These are phyloP conservation scores for Cladosporium velox DNA, from an alignment of 2,329 filamentous ascomycete genomes.

Conservation along the genomic window DNA sequence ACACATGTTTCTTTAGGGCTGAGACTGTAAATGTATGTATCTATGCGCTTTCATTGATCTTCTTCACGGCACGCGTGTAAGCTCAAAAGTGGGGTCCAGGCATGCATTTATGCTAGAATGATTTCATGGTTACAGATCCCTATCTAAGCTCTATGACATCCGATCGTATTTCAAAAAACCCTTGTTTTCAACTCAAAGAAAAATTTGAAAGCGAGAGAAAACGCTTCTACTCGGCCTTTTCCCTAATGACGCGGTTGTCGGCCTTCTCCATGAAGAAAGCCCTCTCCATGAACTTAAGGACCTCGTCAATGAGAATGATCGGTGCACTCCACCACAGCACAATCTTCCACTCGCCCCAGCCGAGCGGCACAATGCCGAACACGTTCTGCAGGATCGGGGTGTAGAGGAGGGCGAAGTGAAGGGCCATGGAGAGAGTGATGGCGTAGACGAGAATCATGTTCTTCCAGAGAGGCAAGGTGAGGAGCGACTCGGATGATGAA, in stretches of 20 bases:
- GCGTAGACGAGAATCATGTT: slow-evolving; percentile 99
- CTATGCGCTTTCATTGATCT: neutral
- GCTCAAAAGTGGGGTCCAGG: neutral
- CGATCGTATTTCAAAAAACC: neutral
- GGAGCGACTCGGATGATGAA: slow-evolving; percentile 88
- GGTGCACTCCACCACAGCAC: slow-evolving; percentile 85
- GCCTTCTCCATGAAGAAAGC: slow-evolving; percentile 39
- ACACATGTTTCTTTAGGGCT: neutral
- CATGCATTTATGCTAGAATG: neutral
- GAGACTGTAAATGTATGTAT: neutral
- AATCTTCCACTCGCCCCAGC: slow-evolving; percentile 87
- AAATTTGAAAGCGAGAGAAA: neutral
- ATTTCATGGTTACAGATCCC: neutral
- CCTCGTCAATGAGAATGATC: slow-evolving; percentile 90
- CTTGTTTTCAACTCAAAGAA: neutral
- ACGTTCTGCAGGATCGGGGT: slow-evolving; percentile 82
- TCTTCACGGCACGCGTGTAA: no score
- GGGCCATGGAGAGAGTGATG: slow-evolving; percentile 85
- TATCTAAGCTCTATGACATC: slow-evolving; percentile 5
- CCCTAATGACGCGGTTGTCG: slow-evolving; percentile 20
- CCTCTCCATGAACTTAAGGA: slow-evolving; percentile 74
- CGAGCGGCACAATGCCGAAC: slow-evolving; percentile 88
- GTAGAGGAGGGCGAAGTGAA: slow-evolving; percentile 94
- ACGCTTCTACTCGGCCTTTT: slow-evolving; percentile 7
- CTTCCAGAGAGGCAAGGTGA: slow-evolving; percentile 94